Conservation (phyloP, 345 rosid species). For the Cardamine occulta region DNA sequence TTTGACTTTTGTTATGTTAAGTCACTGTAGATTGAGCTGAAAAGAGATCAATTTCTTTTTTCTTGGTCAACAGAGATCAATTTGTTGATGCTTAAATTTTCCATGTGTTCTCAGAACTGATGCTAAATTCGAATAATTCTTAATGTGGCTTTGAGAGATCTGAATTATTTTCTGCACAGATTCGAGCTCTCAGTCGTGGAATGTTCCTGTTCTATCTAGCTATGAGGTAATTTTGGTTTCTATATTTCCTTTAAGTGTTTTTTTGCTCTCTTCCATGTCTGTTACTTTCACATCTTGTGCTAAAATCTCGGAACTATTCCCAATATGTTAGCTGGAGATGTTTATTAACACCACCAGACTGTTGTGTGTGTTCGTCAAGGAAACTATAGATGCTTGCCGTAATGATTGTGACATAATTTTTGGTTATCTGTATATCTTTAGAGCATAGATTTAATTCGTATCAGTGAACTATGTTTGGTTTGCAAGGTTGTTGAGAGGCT, state of each 20-base stretch:
- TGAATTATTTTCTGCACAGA: slow-evolving; percentile 40
- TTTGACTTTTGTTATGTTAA: background rate
- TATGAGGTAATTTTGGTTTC: slow-evolving; percentile 54
- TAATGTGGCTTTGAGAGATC: background rate
- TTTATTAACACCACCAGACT: background rate
- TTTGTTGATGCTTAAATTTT: background rate
- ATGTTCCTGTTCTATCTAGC: slow-evolving; percentile 64
- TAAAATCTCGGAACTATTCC: background rate
- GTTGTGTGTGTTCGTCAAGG: background rate
- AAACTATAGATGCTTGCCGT: background rate
- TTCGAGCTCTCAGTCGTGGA: slow-evolving; percentile 44
- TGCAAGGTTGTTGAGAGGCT: slow-evolving; percentile 68
- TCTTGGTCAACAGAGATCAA: background rate
- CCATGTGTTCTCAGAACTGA: background rate
- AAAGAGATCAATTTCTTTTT: background rate
- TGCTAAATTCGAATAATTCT: background rate
- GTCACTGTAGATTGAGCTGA: background rate
- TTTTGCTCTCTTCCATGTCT: slow-evolving; percentile 16
- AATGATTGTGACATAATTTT: background rate
- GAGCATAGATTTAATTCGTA: background rate
- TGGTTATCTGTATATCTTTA: background rate
- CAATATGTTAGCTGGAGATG: slow-evolving; percentile 2
- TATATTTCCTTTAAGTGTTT: background rate
- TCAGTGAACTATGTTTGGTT: slow-evolving; percentile 10
- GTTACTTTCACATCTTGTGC: background rate